Evolutionary conservation across 176 grass and related monocot species (phyloP), one percentile per base, ranked within the genome.

Genomic region (Juncus inflexus): DNA sequence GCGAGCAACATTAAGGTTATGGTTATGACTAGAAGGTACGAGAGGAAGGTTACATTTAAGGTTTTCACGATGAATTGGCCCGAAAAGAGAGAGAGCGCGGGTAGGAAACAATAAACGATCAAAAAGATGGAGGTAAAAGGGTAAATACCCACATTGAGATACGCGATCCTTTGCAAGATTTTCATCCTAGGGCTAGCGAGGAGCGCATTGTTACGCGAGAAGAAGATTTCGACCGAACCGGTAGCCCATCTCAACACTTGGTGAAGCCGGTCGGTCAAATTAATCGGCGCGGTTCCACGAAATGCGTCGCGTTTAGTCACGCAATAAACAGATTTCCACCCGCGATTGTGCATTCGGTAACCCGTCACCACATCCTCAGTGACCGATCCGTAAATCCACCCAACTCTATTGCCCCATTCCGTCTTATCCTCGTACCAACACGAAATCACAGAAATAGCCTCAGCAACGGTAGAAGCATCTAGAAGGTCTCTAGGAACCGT

Each of bases 361-460:
- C 95, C 95, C 12, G 95, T 99, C n/a, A 99, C 85, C 35, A 99
- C 95, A 76, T 99, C 95, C 73, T 99, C 95, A 40, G 95, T 94
- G 6, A 99, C 95, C 5, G 95, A 99, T 3, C 95, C 95, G 47
- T 99, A 99, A 61, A 99, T 99, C 95, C 95, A 99, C 37, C 95
- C 95, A 12, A 99, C 95, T 62, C 95, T 88, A 36, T 72, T 77
- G 2, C 95, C 95, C 95, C 95, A 99, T 67, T 99, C 95, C 0
- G 95, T 99, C 82, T 99, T 99, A 64, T 99, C 95, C 19, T 99
- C 95, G 0, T 99, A 99, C 95, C 95, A 99, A 86, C 95, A 99
- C 13, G 95, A 99, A 59, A 99, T 99, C 52, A 90, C 89, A 9
- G 88, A 90, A 9, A 99, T 80, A 13, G 95, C 95, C 42, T 99